Evolutionary conservation across 148 eudicot species (phyloP), one percentile per base, ranked within the genome.

Genomic region (Limonium bicolor): DNA sequence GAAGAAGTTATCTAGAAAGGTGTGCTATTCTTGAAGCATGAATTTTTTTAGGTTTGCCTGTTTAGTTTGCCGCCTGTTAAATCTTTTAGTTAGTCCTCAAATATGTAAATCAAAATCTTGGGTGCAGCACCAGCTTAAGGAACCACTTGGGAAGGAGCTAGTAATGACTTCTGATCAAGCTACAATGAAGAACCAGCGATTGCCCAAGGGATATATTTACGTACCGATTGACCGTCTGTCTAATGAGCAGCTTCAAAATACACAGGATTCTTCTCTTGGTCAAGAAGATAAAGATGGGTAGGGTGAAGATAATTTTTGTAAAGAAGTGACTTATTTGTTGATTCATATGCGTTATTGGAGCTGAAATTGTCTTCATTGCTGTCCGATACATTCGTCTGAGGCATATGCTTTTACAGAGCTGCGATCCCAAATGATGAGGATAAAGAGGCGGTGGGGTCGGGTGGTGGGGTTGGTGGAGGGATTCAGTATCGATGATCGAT

Each of bases 111-210:
- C 43, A 31, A 46, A 40, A 20, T 38, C 31, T 30, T 42, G 20
- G 36, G 59, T 47, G 37, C n/a, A 33, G 49, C 36, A 55, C 50
- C 92, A 82, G 90, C 78, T 63, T 64, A 52, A 52, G 20, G 82
- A 74, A 50, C 70, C 90, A 17, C 70, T 80, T 45, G 92, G 66
- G 61, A 88, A 72, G 47, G 92, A 83, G 79, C 72, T 87, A 48
- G 48, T 79, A 46, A 86, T 81, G 95, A 86, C 92, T 29, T 79
- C 94, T 31, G 96, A 82, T 59, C 85, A 82, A 67, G 94, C 90
- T 43, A 69, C 79, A 18, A 50, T 67, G 80, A 84, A 68, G 72
- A 88, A 88, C 59, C 80, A 74, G 40, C 70, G 82, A 43, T 63
- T 77, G 37, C 94, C 92, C 1, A 88, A 88, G 62, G 94, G 92